These are phyloP conservation scores for Talinum fruticosum DNA, from an alignment of 148 eudicot genomes.

Conservation along the genomic window DNA sequence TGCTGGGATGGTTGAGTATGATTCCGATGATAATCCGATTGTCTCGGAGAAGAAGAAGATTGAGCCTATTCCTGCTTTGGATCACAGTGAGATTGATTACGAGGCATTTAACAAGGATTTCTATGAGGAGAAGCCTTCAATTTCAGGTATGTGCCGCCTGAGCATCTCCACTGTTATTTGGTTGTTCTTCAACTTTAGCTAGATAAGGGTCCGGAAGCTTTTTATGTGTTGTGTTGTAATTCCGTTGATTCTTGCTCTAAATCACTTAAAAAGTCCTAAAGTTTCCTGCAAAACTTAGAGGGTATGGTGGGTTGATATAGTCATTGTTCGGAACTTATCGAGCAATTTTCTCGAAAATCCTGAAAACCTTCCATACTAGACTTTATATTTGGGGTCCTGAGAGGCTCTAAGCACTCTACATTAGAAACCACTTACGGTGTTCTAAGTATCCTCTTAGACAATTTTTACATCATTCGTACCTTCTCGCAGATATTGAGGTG, in stretches of 20 bases:
- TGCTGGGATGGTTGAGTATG: slow-evolving; percentile 89
- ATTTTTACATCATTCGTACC: not conserved
- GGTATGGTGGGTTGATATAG: not conserved
- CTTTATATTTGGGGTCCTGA: not conserved
- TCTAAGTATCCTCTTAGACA: not conserved
- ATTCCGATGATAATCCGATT: slow-evolving; percentile 89
- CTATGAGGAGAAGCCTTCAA: slow-evolving; percentile 81
- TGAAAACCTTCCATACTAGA: not conserved
- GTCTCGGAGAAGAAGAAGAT: slow-evolving; percentile 81
- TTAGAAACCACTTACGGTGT: not conserved
- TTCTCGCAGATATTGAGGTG: not conserved
- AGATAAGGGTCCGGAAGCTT: not conserved
- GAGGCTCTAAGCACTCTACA: not conserved
- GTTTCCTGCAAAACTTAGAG: not conserved
- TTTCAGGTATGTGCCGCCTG: slow-evolving; percentile 52
- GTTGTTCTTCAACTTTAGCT: not conserved
- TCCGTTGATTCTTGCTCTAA: not conserved
- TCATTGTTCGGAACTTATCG: too few relatives aligned
- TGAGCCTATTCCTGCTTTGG: slow-evolving; percentile 85
- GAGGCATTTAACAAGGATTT: slow-evolving; percentile 87
- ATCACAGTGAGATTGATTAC: slow-evolving; percentile 70
- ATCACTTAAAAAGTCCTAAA: not conserved
- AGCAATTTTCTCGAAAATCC: too few relatives aligned
- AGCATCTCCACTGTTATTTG: not conserved
- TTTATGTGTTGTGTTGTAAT: not conserved